These are phyloP conservation scores for Puccinia brachypodii DNA, from an alignment of 1,284 basidiomycete genomes.

Conservation along the genomic window DNA sequence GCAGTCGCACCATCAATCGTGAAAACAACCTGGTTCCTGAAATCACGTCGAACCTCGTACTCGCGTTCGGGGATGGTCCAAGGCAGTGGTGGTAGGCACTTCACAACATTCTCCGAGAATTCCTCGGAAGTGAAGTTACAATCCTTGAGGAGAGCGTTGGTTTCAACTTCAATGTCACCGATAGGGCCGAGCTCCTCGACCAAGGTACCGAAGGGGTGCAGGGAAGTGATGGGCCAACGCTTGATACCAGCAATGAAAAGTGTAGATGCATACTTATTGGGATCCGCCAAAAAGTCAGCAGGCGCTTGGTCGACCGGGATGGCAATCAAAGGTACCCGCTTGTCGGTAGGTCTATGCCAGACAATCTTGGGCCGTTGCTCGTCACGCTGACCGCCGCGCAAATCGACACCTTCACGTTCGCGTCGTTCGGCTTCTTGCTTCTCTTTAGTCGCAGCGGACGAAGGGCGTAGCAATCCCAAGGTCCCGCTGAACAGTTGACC, in stretches of 20 bases:
- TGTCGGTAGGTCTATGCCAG: slow-evolving; percentile 99
- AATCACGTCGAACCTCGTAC: slow-evolving; percentile 76
- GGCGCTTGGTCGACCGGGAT: slow-evolving; percentile 97
- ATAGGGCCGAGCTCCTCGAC: slow-evolving; percentile 99
- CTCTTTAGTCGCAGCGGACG: slow-evolving; percentile 97
- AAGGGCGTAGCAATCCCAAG: slow-evolving; percentile 89
- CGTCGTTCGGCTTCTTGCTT: slow-evolving; percentile 98
- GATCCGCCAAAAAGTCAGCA: slow-evolving; percentile 89
- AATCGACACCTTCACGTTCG: slow-evolving; percentile 83
- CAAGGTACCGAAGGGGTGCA: slow-evolving; percentile 97
- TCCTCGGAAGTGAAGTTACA: slow-evolving; percentile 66
- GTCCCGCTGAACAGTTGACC: slow-evolving; percentile 98
- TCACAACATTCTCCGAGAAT: slow-evolving; percentile 71
- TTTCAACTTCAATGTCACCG: slow-evolving; percentile 95
- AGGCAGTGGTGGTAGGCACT: slow-evolving; percentile 89
- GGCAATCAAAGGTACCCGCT: slow-evolving; percentile 96
- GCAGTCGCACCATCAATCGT: slow-evolving; percentile 88
- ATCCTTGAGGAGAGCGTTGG: slow-evolving; percentile 93
- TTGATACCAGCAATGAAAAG: slow-evolving; percentile 99
- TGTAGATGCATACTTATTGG: slow-evolving; percentile 83
- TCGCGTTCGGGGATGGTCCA: slow-evolving; percentile 94
- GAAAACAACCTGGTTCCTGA: slow-evolving; percentile 81
- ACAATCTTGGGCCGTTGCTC: slow-evolving; percentile 93
- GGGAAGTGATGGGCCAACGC: slow-evolving; percentile 80
- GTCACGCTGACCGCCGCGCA: slow-evolving; percentile 72